Evolutionary conservation across 495 filamentous ascomycete species (phyloP).

Genomic region (Penicillium daleae): DNA sequence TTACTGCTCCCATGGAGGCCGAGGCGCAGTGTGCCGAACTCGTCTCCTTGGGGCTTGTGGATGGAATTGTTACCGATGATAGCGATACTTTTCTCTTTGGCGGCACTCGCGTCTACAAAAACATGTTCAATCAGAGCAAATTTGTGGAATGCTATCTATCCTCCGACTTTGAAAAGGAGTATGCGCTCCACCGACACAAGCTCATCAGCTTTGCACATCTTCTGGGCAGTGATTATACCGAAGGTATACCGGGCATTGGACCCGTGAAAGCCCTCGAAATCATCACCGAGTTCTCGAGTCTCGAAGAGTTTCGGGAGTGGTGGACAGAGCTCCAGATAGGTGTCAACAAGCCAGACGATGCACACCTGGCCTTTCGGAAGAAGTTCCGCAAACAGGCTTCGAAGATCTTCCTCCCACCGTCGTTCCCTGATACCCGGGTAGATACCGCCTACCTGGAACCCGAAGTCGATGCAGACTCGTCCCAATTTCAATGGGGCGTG

Average conservation of each 20-base stretch:
- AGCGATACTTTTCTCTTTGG: constrained; percentile 97
- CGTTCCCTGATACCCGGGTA: constrained; percentile 76
- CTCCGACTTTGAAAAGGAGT: constrained; percentile 86
- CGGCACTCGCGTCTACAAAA: constrained; percentile 94
- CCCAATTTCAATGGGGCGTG: constrained; percentile 90
- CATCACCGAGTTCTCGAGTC: constrained; percentile 77
- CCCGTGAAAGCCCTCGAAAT: constrained; percentile 94
- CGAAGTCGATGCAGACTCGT: constrained; percentile 77
- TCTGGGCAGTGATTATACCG: constrained; percentile 91
- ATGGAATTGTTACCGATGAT: constrained; percentile 98
- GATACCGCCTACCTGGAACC: constrained; percentile 82
- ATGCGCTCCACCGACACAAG: constrained; percentile 77
- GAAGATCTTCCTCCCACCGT: constrained; percentile 80
- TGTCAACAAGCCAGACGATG: constrained; percentile 37
- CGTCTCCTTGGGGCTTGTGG: constrained; percentile 81
- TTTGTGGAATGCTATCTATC: constrained; percentile 95
- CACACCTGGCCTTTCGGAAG: constrained; percentile 67
- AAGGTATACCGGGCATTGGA: constrained; percentile 85
- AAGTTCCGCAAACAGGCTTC: constrained; percentile 81
- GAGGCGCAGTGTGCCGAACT: constrained; percentile 97
- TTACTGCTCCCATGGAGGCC: constrained; percentile 98
- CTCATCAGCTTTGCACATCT: constrained; percentile 88
- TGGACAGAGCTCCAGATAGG: constrained; percentile 76
- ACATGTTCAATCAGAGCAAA: constrained; percentile 98
- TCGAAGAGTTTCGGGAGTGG: constrained; percentile 81